Evolutionary conservation across 2,329 filamentous ascomycete genomes (phyloP).

Genomic region (Sporothrix globosa): DNA sequence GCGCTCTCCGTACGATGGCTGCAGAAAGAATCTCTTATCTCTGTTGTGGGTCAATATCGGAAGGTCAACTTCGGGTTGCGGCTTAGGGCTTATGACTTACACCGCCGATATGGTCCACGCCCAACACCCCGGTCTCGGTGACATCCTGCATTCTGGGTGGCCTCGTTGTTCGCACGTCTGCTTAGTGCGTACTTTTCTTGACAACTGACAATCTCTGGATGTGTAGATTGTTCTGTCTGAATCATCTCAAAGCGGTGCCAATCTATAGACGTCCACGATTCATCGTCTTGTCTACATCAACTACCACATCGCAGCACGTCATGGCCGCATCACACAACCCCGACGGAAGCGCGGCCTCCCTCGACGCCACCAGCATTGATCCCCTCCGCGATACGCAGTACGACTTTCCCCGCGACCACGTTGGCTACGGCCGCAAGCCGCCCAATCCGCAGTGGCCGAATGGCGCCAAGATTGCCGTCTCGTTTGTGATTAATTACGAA

Average conservation of each 20-base stretch:
- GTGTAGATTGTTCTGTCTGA: not conserved
- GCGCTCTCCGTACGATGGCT: not conserved
- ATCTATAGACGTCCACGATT: too few species aligned
- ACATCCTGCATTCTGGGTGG: not conserved
- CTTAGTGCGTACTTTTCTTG: too few species aligned
- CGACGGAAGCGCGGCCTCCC: slow-evolving; percentile 25
- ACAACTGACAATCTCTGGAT: too few species aligned
- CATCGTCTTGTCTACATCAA: too few species aligned
- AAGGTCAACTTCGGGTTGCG: not conserved
- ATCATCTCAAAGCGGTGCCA: too few species aligned
- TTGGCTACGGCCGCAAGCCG: slow-evolving; percentile 34
- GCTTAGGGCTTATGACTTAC: not conserved
- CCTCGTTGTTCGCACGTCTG: too few species aligned
- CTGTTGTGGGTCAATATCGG: not conserved
- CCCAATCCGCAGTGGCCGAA: slow-evolving; percentile 44
- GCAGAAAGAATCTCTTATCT: not conserved
- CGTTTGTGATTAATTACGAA: slow-evolving; percentile 47
- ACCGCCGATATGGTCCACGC: not conserved
- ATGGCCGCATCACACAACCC: slow-evolving; percentile 22
- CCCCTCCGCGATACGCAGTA: slow-evolving; percentile 34
- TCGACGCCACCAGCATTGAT: slow-evolving; percentile 27
- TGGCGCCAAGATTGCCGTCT: slow-evolving; percentile 45
- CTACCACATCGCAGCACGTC: not conserved
- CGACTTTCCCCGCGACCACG: slow-evolving; percentile 37
- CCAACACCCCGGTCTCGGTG: not conserved